Evolutionary conservation across 805 yeast genomes (phyloP), one percentile per base, ranked within the genome.

Genomic region (Monosporozyma servazzii): DNA sequence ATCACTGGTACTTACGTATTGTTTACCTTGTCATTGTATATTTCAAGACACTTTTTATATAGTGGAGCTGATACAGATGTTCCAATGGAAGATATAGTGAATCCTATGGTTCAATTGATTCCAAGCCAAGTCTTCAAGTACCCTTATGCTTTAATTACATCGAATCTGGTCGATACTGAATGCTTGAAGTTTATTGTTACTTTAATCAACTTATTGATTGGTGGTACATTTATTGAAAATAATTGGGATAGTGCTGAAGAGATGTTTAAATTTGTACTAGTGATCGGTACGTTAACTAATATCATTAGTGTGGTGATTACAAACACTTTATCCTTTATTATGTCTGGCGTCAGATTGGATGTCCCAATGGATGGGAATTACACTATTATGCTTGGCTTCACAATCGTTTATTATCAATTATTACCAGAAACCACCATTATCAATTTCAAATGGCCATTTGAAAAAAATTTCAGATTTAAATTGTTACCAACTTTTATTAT

Each of bases 391-490:
- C 68, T 79, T 57, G 85, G 82, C 1, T 76, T 80, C 51, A 65
- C 83, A 27, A 84, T 83, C 3, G 82, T 84, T 5, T 75, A 81
- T 57, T 83, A 81, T 59, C 88, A 83, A 65, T 62, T 82, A 54
- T 75, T 81, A 25, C 83, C 86, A 29, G 83, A 81, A 58, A 62
- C 66, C 79, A 82, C 67, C 70, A 81, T 56, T 63, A 79, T 56
- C 66, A 72, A 47, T 67, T 78, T 51, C 69, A 80, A 67, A 68
- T 74, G 51, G 78, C 79, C 42, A 54, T 30, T 64, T 15, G 55
- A 61, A n/a, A 64, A 64, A 47, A 72, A 79, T 53, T 67, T 80
- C 53, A 73, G 89, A 58, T 75, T 82, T 49, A 82, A 83, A 62
- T 81, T 82, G 50, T 59, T 83, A 33, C 88, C 91, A 25, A 79